A percentile compares a stretch with the other conserved stretches of the same genome.
These are phyloP conservation scores for Sphaerulina populicola DNA, from an alignment of 2,329 filamentous ascomycete genomes.

Conservation along the genomic window DNA sequence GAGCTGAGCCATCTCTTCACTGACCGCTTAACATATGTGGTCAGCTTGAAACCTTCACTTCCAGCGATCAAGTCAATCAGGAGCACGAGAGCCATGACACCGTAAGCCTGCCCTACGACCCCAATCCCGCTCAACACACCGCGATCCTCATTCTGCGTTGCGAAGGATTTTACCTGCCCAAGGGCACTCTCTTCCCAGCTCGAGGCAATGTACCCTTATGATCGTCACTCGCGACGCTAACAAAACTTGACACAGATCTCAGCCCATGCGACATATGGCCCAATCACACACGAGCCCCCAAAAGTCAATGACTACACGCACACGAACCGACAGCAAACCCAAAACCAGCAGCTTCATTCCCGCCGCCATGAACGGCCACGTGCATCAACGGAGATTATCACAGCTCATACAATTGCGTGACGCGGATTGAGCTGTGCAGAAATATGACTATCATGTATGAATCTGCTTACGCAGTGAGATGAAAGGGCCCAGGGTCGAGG, in stretches of 20 bases:
- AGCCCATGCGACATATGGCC: background rate
- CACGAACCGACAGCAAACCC: slow-evolving; percentile 2
- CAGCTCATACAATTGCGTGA: slow-evolving; percentile 10
- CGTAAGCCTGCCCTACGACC: slow-evolving; percentile 11
- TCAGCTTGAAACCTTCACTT: slow-evolving; percentile 56
- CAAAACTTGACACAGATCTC: slow-evolving; percentile 3
- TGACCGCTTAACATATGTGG: slow-evolving; percentile 59
- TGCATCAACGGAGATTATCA: slow-evolving; percentile 11
- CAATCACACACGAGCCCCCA: slow-evolving; percentile 1
- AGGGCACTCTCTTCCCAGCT: background rate
- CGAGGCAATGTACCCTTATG: background rate
- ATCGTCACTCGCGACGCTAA: slow-evolving; percentile 7
- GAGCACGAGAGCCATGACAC: slow-evolving; percentile 18
- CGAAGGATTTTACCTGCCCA: slow-evolving; percentile 1
- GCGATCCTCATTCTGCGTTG: slow-evolving; percentile 3
- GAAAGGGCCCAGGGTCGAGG: too few species aligned
- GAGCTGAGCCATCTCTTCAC: slow-evolving; percentile 64
- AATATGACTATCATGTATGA: background rate
- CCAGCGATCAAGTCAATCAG: slow-evolving; percentile 13
- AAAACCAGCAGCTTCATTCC: slow-evolving; percentile 9
- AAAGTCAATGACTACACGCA: slow-evolving; percentile 1
- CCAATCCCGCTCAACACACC: background rate
- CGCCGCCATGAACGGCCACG: slow-evolving; percentile 7
- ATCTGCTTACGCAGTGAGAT: background rate
- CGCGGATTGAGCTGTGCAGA: slow-evolving; percentile 6